Evolutionary conservation across 2,329 filamentous ascomycete genomes (phyloP), one percentile per base, ranked within the genome.

Genomic region (Aspergillus spinulosporus): DNA sequence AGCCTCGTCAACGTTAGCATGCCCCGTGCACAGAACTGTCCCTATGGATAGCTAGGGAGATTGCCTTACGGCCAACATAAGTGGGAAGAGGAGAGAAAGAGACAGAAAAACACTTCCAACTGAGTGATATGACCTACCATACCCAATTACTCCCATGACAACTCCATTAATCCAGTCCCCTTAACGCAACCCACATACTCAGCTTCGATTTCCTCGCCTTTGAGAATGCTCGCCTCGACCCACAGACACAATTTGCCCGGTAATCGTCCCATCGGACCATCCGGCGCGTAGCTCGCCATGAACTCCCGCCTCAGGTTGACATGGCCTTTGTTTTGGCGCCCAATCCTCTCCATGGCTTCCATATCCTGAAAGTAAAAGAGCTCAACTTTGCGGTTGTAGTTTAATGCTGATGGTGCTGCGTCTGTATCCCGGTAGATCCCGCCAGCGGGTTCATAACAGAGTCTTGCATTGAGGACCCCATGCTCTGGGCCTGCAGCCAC

Each of bases 141-240:
- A 21, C 21, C 21, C 21, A 21, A 34, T 49, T 26, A 49, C 6
- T 14, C 21, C 47, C 47, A 49, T 5, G 28, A 28, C 36, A 55
- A 44, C 9, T 47, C 58, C 46, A 56, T 53, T 28, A 60, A 43
- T 36, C 63, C 62, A 28, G 62, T 65, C 8, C 63, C 59, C 26
- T 60, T 46, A 11, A 42, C 21, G 34, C 62, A 64, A 5, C 60
- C 62, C 7, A 64, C 34, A 59, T 65, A 64, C 56, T 63, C 63
- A 15, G 49, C 58, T 36, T 61, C 55, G 26, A 64, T 48, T 9
- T 60, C 62, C 2, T 37, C 36, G 1, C n/a, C 49, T 32, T 55
- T 59, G 32, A 65, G 36, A 3, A 63, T 55, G 26, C 57, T 60
- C 15, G 56, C 60, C 44, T 63, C 62, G 26, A 63, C 62, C 57